Conservation (phyloP, 2,329 filamentous ascomycete genomes). For the Ceratocystis diversiconidia region DNA sequence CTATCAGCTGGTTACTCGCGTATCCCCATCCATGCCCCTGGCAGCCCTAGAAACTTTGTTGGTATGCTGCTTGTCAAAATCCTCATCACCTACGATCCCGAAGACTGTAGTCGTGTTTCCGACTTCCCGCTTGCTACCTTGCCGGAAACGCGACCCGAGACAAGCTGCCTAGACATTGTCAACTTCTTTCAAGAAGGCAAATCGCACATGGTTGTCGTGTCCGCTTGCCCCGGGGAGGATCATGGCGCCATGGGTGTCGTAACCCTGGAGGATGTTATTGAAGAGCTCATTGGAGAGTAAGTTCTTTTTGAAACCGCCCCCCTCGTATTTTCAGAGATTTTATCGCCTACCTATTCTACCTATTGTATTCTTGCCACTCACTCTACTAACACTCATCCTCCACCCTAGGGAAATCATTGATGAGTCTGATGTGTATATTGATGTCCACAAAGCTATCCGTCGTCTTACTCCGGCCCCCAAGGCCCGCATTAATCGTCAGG, state of each 20-base stretch:
- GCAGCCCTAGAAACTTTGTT: constrained; percentile 75
- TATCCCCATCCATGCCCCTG: constrained; percentile 83
- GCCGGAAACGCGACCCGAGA: constrained; percentile 87
- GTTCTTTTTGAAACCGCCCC: constrained; percentile 27
- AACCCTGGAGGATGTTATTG: constrained; percentile 93
- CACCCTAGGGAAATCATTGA: constrained; percentile 78
- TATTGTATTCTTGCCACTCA: no score
- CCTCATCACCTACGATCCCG: constrained; percentile 94
- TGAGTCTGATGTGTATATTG: constrained; percentile 94
- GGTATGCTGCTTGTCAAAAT: constrained; percentile 98
- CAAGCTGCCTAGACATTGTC: constrained; percentile 93
- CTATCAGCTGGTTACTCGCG: constrained; percentile 87
- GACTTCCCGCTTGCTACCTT: constrained; percentile 89
- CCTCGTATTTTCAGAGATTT: not conserved
- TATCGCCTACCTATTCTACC: no score
- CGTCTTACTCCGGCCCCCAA: constrained; percentile 75
- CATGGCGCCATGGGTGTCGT: constrained; percentile 85
- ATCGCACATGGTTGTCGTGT: constrained; percentile 95
- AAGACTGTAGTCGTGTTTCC: constrained; percentile 72
- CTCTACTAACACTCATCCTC: constrained; percentile 20
- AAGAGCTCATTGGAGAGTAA: constrained; percentile 94
- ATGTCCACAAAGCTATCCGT: constrained; percentile 94
- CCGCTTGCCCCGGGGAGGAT: constrained; percentile 76
- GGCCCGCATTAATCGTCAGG: constrained; percentile 39
- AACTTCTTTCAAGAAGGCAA: constrained; percentile 99